Base-by-base conservation (phyloP, 1,284 basidiomycete species). In the Sanghuangporus baumii region DNA sequence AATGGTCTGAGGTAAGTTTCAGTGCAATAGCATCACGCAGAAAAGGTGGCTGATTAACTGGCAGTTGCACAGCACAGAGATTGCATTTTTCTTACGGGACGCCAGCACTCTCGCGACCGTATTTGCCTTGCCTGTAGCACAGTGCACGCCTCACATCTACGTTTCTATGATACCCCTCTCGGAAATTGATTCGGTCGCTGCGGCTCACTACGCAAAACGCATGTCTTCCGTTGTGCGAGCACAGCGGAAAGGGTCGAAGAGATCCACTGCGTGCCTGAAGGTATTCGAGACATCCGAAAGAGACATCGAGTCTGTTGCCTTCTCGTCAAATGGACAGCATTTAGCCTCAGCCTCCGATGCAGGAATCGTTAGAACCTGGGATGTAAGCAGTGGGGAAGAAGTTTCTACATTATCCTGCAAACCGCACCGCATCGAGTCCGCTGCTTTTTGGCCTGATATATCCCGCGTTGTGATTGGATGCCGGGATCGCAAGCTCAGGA, bases 101-200 rank as follows among this genome's bases (percentile, higher is more conserved):
- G 55, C 55, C 38, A 40, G 55, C 38, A 37, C 23, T 0, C 69
- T 71, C 57, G 50, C 67, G 8, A 57, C 31, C 16, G 51, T 20
- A 26, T 70, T 62, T 59, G 62, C 47, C 16, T 43, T 26, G 3
- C 57, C 65, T 7, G 68, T 70, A 3, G 14, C 67, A 4, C 14
- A 62, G 40, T 62, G 67, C 48, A 60, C 59, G 3, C 68, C 69
- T 4, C 69, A 71, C 48, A 69, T 71, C 12, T 70, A 70, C 60
- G 14, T 70, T 9, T 70, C 69, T 41, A 68, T 68, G 34, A 20
- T 70, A 7, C 63, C 63, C 3, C 69, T 69, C 54, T 56, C 67
- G 31, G 66, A 68, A 11, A 8, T 61, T 63, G 55, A 41, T 20
- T 62, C 60, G 18, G 38, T 18, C 12, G 38, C 57, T 20, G 34